Base-by-base conservation (phyloP, 139 green algal genomes). In the Edaphochlamys debaryana region DNA sequence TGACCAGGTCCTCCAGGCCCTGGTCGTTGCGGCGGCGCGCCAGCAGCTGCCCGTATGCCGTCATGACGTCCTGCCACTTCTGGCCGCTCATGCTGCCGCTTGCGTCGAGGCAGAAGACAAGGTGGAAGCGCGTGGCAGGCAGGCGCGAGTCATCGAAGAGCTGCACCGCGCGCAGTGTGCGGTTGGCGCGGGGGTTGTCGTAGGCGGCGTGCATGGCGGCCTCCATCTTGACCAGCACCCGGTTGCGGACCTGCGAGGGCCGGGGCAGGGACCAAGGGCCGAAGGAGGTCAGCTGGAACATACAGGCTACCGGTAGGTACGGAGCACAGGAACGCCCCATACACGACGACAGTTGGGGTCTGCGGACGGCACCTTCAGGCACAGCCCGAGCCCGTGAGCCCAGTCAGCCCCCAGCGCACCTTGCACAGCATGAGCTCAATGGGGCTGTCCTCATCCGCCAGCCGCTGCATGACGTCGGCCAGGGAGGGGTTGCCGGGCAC, bases 41-140 rank as follows among this genome's bases (percentile, higher is more conserved):
- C 60, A 90, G 38, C 64, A 90, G 77, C 70, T 70, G 63, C 34
- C 38, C 15, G 64, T 87, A 90, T 25, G 87, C 87, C 5, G 40
- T 13, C 30, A 79, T 2, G 41, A 90, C 54, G 34, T 90, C 82
- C 52, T 70, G 15, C 82, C 87, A 90, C 34, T 79, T 83, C 8
- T 17, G 29, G 27, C 86, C 87, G 19, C 0, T 30, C 87, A 90
- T 90, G 22, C 73, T 86, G 34, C 82, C 70, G n/a, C 80, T 88
- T 32, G 67, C 41, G 60, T 90, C 87, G 36, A 88, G 77, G 69
- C 87, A 90, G 76, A 90, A 90, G 48, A 90, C 82, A 50, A 90
- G 82, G 69, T 90, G 87, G 70, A 88, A 90, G 30, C 70, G 67
- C 41, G 71, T 64, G 20, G 83, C 83, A 17, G 83, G 83, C 67